phyloP scores from a whole-genome alignment of 2,329 filamentous ascomycete species.

The Madurella fahalii region DNA sequence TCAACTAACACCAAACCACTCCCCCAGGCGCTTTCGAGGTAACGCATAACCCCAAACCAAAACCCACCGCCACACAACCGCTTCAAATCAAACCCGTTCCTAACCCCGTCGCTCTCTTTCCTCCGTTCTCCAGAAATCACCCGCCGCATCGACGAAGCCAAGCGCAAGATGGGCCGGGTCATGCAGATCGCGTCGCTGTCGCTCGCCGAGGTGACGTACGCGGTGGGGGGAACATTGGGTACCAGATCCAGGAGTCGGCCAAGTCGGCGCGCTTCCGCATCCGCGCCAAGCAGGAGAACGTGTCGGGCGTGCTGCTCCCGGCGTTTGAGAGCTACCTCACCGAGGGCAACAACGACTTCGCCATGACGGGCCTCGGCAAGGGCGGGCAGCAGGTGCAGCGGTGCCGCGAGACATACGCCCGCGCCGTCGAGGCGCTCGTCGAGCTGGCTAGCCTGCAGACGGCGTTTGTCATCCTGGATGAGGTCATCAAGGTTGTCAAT shows the following conservation, averaged over 20 bases:
- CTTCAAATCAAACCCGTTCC: not conserved
- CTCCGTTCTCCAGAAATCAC: conserved; percentile 68
- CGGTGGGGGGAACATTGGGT: conserved; percentile 94
- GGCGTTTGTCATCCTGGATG: conserved; percentile 94
- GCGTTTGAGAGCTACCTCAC: conserved; percentile 87
- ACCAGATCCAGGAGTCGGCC: conserved; percentile 95
- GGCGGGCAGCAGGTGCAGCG: conserved; percentile 95
- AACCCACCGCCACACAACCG: not conserved
- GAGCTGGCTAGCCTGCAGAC: conserved; percentile 93
- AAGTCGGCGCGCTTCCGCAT: conserved; percentile 90
- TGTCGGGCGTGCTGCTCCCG: conserved; percentile 91
- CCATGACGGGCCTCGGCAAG: conserved; percentile 90
- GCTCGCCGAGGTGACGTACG: conserved; percentile 94
- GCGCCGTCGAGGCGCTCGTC: conserved; percentile 92
- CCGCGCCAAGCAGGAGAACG: conserved; percentile 95
- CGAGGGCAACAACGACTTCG: conserved; percentile 92
- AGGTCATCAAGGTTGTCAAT: conserved; percentile 99
- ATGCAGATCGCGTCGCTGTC: conserved; percentile 99
- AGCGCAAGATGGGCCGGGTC: conserved; percentile 97
- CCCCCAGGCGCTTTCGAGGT: conserved; percentile 79
- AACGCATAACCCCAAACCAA: conserved; percentile 25
- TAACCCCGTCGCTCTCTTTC: not conserved
- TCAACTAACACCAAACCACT: conserved; percentile 19
- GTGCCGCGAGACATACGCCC: conserved; percentile 91
- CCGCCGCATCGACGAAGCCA: conserved; percentile 93